phyloP scores from a whole-genome alignment of 345 rosid genomes.

The Erysimum cheiranthoides region DNA sequence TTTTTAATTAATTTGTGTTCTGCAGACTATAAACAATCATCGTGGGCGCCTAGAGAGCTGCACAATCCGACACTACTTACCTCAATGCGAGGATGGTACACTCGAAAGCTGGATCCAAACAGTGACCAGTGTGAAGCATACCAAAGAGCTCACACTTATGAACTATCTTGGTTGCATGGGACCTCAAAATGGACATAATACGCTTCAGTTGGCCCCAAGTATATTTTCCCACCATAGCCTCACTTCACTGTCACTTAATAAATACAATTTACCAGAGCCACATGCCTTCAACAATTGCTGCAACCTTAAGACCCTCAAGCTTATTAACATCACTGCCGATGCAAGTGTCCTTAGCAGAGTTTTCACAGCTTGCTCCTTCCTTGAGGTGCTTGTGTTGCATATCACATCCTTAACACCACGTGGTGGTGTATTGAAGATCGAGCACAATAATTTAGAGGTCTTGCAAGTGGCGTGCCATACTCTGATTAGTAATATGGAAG shows the following conservation, averaged over 20 bases:
- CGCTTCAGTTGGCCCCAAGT: neutral
- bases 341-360: neutral
- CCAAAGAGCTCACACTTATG: constrained; percentile 10
- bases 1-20: neutral
- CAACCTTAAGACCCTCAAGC: constrained; percentile 32
- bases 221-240: constrained; percentile 11
- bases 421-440: constrained; percentile 17
- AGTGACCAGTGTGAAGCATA: neutral
- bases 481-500: neutral
- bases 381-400: constrained; percentile 26
- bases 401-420: neutral
- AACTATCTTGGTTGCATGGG: neutral
- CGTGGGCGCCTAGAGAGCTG: constrained; percentile 17
- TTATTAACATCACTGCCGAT: neutral
- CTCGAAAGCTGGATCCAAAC: constrained; percentile 24
- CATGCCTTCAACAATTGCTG: constrained; percentile 1
- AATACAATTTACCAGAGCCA: neutral
- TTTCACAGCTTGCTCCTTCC: constrained; percentile 29
- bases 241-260: constrained; percentile 28
- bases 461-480: neutral
- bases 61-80: neutral
- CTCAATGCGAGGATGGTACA: neutral
- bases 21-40: constrained; percentile 19
- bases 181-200: neutral
- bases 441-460: constrained; percentile 26